phyloP scores from a whole-genome alignment of 2,329 filamentous ascomycete species.

The Sarocladium brachiariae region DNA sequence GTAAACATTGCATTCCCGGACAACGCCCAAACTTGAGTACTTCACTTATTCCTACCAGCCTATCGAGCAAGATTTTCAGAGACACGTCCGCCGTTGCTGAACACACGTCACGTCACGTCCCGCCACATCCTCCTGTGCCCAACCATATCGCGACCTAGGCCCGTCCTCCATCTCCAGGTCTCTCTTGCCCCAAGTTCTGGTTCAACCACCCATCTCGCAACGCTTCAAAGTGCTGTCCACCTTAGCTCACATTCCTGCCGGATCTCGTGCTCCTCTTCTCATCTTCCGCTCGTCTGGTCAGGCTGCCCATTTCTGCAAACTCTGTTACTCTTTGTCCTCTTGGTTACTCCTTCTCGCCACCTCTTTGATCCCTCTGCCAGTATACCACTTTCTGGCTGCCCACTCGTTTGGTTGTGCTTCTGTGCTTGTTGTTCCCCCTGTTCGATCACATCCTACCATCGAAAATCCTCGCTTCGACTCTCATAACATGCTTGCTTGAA shows the following conservation, averaged over 20 bases:
- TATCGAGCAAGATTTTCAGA: no score
- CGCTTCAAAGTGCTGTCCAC: neutral
- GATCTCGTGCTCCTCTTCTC: neutral
- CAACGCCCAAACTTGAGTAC: neutral
- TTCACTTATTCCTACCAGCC: no score
- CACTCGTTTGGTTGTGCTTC: constrained; percentile 7
- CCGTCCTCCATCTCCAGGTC: neutral
- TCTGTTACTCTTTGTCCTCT: neutral
- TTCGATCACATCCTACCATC: constrained; percentile 5
- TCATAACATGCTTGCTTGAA: constrained; percentile 10
- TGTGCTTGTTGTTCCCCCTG: neutral
- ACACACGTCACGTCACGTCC: constrained; percentile 8
- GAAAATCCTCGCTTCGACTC: neutral
- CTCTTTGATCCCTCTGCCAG: neutral
- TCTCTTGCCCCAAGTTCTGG: neutral
- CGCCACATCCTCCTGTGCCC: neutral
- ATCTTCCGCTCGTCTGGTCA: neutral
- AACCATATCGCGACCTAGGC: neutral
- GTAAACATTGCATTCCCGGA: constrained; percentile 9
- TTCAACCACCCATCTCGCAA: neutral
- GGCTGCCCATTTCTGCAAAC: neutral
- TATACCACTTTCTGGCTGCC: constrained; percentile 1
- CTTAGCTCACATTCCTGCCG: constrained; percentile 9
- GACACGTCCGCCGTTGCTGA: neutral
- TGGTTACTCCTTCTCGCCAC: constrained; percentile 2